Evolutionary conservation across 495 filamentous ascomycete genomes (phyloP).

Genomic region (Penicillium maclennaniae): DNA sequence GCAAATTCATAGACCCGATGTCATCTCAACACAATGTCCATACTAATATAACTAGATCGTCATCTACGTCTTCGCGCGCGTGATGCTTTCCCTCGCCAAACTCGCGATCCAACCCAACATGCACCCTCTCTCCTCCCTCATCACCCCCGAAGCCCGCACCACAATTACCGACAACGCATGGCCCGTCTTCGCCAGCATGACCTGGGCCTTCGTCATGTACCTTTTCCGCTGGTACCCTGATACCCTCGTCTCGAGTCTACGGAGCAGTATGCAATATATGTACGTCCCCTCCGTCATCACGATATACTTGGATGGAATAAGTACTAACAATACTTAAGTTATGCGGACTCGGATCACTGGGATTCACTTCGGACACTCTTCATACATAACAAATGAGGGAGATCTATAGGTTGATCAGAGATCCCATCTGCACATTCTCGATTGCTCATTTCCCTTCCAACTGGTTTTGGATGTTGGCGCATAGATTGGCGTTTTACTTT

Average conservation of each 20-base stretch:
- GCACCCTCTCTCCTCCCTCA: conserved; percentile 40
- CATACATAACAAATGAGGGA: conserved; percentile 73
- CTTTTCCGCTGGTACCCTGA: conserved; percentile 89
- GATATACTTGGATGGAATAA: neutral
- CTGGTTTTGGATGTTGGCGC: conserved; percentile 26
- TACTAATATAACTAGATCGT: conserved; percentile 56
- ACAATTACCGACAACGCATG: conserved; percentile 68
- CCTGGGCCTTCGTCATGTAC: conserved; percentile 94
- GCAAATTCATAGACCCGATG: too few relatives aligned
- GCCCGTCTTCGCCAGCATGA: conserved; percentile 83
- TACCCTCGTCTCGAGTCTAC: conserved; percentile 80
- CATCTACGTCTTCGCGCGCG: conserved; percentile 94
- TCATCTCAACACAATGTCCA: neutral
- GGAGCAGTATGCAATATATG: conserved; percentile 98
- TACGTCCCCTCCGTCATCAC: conserved; percentile 46
- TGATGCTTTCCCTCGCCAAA: conserved; percentile 77
- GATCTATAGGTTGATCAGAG: conserved; percentile 1
- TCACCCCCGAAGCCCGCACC: conserved; percentile 41
- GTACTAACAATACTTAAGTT: conserved; percentile 46
- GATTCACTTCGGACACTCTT: conserved; percentile 73
- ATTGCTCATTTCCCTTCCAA: conserved; percentile 9
- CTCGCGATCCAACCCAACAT: conserved; percentile 66
- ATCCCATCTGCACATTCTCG: neutral
- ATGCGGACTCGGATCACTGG: conserved; percentile 76
- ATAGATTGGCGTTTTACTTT: conserved; percentile 28